Conservation (phyloP, 2,329 filamentous ascomycete species). For the Cladophialophora yegresii region DNA sequence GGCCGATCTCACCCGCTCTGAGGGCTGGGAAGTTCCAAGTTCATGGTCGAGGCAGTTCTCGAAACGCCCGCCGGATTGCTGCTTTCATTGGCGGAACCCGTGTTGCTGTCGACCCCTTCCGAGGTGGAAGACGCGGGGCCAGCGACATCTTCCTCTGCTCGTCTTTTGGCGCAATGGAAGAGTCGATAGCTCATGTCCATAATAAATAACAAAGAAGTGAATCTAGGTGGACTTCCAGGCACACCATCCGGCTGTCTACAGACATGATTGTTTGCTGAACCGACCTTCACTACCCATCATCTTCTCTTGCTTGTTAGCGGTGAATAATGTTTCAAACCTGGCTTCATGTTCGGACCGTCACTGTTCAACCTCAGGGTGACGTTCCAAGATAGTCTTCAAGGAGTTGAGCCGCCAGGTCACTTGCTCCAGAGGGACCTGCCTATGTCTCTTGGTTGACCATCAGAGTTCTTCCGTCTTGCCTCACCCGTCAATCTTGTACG, state of each 20-base stretch:
- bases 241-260: not conserved
- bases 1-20: not conserved
- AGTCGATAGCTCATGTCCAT: not conserved
- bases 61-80: not conserved
- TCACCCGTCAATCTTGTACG: not conserved
- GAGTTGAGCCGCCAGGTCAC: not conserved
- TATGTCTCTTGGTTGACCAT: not conserved
- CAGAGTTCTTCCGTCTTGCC: not conserved
- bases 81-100: not conserved
- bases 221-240: not conserved
- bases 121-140: not conserved
- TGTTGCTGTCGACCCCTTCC: not conserved
- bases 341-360: not conserved
- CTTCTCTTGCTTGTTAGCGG: not conserved
- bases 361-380: not conserved
- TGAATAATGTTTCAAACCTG: slow-evolving; percentile 11
- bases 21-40: not conserved
- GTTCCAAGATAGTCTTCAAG: not conserved
- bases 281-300: not conserved
- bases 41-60: not conserved
- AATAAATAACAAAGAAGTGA: not conserved
- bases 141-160: not conserved
- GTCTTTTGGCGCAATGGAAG: not conserved
- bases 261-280: not conserved
- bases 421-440: not conserved